Evolutionary conservation across 129 eudicot species (phyloP).

Genomic region (Logfia minima): DNA sequence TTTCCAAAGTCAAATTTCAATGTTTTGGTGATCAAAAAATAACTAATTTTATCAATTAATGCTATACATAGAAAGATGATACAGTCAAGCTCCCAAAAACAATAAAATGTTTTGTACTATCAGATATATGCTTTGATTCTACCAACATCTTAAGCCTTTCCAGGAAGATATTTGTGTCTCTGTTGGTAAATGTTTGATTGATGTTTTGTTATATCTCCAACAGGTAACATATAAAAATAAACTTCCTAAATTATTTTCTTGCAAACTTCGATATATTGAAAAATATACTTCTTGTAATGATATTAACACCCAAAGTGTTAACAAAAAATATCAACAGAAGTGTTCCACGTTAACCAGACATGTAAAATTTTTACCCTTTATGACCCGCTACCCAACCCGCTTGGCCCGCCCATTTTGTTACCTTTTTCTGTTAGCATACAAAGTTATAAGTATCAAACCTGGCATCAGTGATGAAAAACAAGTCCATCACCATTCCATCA

Average conservation of each 20-base stretch:
- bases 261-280: background rate
- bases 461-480: slow-evolving; percentile 75
- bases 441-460: slow-evolving; percentile 44
- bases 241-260: background rate
- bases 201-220: background rate
- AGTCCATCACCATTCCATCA: slow-evolving; percentile 81
- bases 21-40: background rate
- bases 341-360: background rate
- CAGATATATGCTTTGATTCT: no score
- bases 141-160: no score
- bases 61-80: no score
- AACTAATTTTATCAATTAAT: background rate
- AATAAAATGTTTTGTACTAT: no score
- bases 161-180: no score
- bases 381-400: no score
- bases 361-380: background rate
- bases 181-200: no score
- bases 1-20: background rate
- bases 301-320: background rate
- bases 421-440: background rate
- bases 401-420: background rate
- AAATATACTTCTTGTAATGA: background rate
- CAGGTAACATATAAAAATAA: background rate
- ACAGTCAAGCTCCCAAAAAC: no score
- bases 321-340: background rate